Evolutionary conservation across 2,329 filamentous ascomycete genomes (phyloP).

Genomic region (Colletotrichum tamarilloi): DNA sequence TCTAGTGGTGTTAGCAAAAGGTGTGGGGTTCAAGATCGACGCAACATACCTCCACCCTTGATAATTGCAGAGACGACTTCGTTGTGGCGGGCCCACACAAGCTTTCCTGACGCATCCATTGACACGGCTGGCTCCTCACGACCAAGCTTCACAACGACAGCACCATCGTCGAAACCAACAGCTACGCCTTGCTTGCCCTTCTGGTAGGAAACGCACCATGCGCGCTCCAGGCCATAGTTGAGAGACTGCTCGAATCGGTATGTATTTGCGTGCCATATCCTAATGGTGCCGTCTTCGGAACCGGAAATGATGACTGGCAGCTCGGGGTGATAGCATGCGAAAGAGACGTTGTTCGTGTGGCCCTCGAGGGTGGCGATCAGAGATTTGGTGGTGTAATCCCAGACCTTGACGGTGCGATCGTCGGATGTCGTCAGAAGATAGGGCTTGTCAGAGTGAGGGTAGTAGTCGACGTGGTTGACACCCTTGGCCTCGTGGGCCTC

Average conservation of each 20-base stretch:
- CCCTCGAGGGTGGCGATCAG: conserved; percentile 96
- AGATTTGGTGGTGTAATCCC: conserved; percentile 99
- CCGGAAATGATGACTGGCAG: conserved; percentile 97
- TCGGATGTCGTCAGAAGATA: conserved; percentile 98
- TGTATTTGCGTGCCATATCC: conserved; percentile 99
- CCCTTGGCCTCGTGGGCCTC: conserved; percentile 98
- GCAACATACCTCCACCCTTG: conserved; percentile 77
- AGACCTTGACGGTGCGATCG: conserved; percentile 85
- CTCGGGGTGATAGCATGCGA: conserved; percentile 97
- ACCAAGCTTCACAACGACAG: conserved; percentile 97
- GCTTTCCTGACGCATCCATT: conserved; percentile 95
- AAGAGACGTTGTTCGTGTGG: conserved; percentile 97
- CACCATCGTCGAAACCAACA: conserved; percentile 97
- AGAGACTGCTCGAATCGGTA: conserved; percentile 96
- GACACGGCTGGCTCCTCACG: conserved; percentile 97
- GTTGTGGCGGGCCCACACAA: conserved; percentile 95
- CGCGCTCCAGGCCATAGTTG: conserved; percentile 94
- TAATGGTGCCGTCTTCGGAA: conserved; percentile 96
- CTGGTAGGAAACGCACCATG: conserved; percentile 98
- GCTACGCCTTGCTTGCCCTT: conserved; percentile 94
- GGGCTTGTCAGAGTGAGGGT: conserved; percentile 78
- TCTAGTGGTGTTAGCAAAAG: conserved; percentile 61
- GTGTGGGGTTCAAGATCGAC: not conserved
- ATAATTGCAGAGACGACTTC: conserved; percentile 96
- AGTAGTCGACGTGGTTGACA: conserved; percentile 97